Evolutionary conservation across 371 early-diverging fungal genomes (phyloP).

Genomic region (Actinomortierella wolfii): DNA sequence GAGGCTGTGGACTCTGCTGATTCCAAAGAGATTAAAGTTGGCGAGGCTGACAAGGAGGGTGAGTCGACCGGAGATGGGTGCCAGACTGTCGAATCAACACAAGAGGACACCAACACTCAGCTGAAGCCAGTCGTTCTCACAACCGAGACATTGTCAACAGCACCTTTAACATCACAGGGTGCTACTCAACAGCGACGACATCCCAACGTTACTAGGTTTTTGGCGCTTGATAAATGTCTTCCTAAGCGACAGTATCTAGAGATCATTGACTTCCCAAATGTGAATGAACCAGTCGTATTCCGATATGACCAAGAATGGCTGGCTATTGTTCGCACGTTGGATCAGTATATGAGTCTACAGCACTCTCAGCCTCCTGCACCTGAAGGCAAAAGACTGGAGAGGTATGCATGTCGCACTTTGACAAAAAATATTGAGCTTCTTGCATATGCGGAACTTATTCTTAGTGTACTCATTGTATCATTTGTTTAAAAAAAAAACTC

Average conservation of each 20-base stretch:
- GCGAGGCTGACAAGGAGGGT: slow-evolving; percentile 1
- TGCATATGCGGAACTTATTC: no score
- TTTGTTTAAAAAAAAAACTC: no score
- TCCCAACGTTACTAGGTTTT: slow-evolving; percentile 52
- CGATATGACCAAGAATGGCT: slow-evolving; percentile 87
- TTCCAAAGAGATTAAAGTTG: no score
- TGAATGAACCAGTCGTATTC: slow-evolving; percentile 46
- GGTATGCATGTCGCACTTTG: no score
- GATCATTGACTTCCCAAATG: slow-evolving; percentile 66
- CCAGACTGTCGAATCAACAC: no score
- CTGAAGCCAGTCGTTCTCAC: neutral
- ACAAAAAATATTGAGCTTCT: no score
- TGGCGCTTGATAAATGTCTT: slow-evolving; percentile 71
- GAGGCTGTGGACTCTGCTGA: no score
- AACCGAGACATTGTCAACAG: neutral
- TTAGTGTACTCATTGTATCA: no score
- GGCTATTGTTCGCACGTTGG: slow-evolving; percentile 58
- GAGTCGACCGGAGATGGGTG: neutral
- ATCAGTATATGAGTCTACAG: slow-evolving; percentile 17
- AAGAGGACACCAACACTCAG: no score
- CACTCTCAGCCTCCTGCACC: slow-evolving; percentile 7
- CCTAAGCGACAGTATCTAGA: slow-evolving; percentile 57
- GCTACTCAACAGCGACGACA: neutral
- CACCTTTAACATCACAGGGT: neutral
- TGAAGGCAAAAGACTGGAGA: slow-evolving; percentile 9